These are phyloP conservation scores for Circinella umbellata DNA, from an alignment of 371 early-diverging fungal species.

Conservation along the genomic window DNA sequence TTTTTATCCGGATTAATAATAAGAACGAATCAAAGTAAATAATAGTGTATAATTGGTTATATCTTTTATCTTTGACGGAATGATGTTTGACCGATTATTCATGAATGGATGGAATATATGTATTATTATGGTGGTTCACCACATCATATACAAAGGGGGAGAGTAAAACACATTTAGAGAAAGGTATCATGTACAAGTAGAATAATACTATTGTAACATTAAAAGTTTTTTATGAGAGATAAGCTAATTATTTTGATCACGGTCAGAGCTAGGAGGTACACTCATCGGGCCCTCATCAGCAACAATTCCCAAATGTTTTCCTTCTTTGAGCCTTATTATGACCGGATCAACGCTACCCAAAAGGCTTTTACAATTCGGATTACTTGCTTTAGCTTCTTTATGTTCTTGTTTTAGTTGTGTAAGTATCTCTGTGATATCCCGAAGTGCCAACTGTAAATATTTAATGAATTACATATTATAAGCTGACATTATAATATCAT, in stretches of 20 bases:
- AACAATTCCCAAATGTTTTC: constrained; percentile 27
- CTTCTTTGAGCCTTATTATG: constrained; percentile 33
- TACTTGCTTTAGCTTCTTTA: constrained; percentile 28
- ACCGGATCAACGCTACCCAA: constrained; percentile 26
- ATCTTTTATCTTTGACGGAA: too few relatives aligned
- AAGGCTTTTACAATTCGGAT: constrained; percentile 24
- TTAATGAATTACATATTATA: constrained; percentile 18
- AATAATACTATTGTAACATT: background rate
- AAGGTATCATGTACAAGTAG: constrained; percentile 2
- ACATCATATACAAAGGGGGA: too few relatives aligned
- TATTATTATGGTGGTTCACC: too few relatives aligned
- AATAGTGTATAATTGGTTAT: too few relatives aligned
- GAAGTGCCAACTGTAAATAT: constrained; percentile 27
- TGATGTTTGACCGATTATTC: too few relatives aligned
- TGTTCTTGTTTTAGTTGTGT: constrained; percentile 30
- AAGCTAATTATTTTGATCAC: constrained; percentile 2
- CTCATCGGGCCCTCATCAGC: constrained; percentile 14
- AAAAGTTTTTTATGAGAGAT: constrained; percentile 1
- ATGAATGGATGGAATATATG: too few relatives aligned
- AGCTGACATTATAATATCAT: constrained; percentile 20
- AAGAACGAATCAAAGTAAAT: too few relatives aligned
- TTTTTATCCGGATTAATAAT: too few relatives aligned
- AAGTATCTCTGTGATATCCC: constrained; percentile 29
- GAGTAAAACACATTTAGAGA: constrained; percentile 2
- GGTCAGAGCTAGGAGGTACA: constrained; percentile 1